A percentile compares a stretch with the other conserved stretches of the same genome.
Conservation (phyloP, 1,139 yeast genomes). For the Meyerozyma elateridarum region DNA sequence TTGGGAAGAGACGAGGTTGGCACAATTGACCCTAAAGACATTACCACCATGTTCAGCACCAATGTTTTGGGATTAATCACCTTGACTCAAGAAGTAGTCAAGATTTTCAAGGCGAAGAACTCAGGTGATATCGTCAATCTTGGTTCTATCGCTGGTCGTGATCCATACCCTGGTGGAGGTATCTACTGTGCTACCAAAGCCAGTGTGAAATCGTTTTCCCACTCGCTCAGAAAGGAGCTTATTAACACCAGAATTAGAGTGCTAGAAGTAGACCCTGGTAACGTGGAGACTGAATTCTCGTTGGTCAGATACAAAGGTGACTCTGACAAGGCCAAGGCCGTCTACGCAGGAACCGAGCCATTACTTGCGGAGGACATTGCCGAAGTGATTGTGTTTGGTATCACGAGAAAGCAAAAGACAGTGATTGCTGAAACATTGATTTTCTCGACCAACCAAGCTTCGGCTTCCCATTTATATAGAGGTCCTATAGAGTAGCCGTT, state of each 20-base stretch:
- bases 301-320: slow-evolving; percentile 45
- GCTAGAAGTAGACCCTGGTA: slow-evolving; percentile 49
- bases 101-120: slow-evolving; percentile 53
- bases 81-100: slow-evolving; percentile 62
- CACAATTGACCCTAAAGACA: slow-evolving; percentile 46
- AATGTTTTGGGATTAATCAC: slow-evolving; percentile 70
- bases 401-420: slow-evolving; percentile 44
- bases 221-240: slow-evolving; percentile 43
- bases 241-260: slow-evolving; percentile 44
- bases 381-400: slow-evolving; percentile 45
- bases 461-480: slow-evolving; percentile 53
- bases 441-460: slow-evolving; percentile 43
- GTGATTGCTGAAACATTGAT: slow-evolving; percentile 49
- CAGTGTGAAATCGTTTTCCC: slow-evolving; percentile 44
- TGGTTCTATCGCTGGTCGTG: slow-evolving; percentile 51
- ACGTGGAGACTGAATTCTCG: slow-evolving; percentile 49
- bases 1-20: slow-evolving; percentile 67
- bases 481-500: too few species aligned
- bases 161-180: slow-evolving; percentile 48
- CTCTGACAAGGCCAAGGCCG: slow-evolving; percentile 34
- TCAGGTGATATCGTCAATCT: slow-evolving; percentile 46
- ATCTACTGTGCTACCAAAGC: slow-evolving; percentile 50
- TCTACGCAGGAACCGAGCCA: slow-evolving; percentile 44
- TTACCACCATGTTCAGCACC: slow-evolving; percentile 63
- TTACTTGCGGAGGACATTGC: slow-evolving; percentile 47